Percentiles rank a stretch among this genome's conserved stretches.
Evolutionary conservation across 202 grass and related monocot species (phyloP).

Genomic region (Alloteropsis angusta): DNA sequence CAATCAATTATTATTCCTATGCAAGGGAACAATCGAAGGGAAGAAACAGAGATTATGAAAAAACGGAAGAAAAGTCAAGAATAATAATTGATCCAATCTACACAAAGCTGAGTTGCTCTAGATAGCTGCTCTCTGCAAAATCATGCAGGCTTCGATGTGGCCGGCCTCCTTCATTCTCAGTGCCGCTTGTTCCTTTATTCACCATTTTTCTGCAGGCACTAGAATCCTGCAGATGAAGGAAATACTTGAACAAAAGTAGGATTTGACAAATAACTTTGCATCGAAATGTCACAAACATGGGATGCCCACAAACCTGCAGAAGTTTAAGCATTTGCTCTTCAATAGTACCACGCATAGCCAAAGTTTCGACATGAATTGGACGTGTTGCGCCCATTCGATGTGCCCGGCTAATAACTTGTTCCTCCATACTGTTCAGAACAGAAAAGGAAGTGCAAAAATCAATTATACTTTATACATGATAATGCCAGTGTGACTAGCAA

Average conservation of each 20-base stretch:
- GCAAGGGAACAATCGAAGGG: no score
- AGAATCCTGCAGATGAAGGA: constrained; percentile 41
- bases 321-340: constrained; percentile 95
- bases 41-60: no score
- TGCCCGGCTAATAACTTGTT: constrained; percentile 91
- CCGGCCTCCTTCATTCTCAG: constrained; percentile 53
- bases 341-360: constrained; percentile 88
- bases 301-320: constrained; percentile 44
- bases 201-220: constrained; percentile 56
- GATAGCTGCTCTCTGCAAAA: constrained; percentile 89
- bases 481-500: neutral
- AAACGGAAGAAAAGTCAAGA: no score
- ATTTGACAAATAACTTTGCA: neutral
- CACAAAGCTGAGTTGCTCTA: constrained; percentile 62
- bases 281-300: neutral
- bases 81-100: constrained; percentile 39
- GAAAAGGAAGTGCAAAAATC: neutral
- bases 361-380: constrained; percentile 80
- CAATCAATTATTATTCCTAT: no score
- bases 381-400: constrained; percentile 92
- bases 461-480: neutral
- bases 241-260: neutral
- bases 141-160: constrained; percentile 71
- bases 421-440: constrained; percentile 69
- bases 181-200: constrained; percentile 46